Evolutionary conservation across 2,329 filamentous ascomycete species (phyloP), one percentile per base, ranked within the genome.

Genomic region (Xylaria digitata): DNA sequence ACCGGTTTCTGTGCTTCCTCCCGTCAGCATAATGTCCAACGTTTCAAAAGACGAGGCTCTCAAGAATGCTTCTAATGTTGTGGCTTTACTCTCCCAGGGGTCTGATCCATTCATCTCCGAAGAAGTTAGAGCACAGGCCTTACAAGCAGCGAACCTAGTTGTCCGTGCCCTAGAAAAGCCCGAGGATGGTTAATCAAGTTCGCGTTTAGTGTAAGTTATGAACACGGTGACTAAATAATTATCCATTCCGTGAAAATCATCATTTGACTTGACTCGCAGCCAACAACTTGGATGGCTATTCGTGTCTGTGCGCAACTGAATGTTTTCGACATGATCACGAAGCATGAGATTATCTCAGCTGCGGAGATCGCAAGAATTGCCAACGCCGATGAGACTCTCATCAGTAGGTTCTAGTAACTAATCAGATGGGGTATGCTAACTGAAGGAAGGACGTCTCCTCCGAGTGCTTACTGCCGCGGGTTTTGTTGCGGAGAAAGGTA

Each of bases 401-500:
- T 66, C 37, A 58, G 64, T 63, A 59, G 23, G 64, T 63, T 11
- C 5, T 23, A 45, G n/a, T 43, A 19, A 32, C 0, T n/a, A 30
- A 32, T n/a, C 17, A 32, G 6, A 17, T 34, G 5, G 1, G 50
- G 30, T 32, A 48, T 8, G 23, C 65, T 61, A 45, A 58, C 13
- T 37, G 11, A 48, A 32, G 46, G 52, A 54, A 70, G 66, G 66
- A 26, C 69, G 69, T 23, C 54, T 69, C n/a, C 43, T 71, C 17
- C 69, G 69, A 23, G 69, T 69, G 15, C 63, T 71, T 45, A 71
- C 69, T 15, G 54, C 67, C n/a, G 52, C 54, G 15, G 61, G 61
- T 26, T 69, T 63, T 23, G 67, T 69, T 49, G 61, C 50, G 13
- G 69, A 71, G 42, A 61, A 63, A 37, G 69, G 67, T 3, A 54